These are phyloP conservation scores for Epichloe gansuensis DNA, from an alignment of 2,329 filamentous ascomycete genomes.

Conservation along the genomic window DNA sequence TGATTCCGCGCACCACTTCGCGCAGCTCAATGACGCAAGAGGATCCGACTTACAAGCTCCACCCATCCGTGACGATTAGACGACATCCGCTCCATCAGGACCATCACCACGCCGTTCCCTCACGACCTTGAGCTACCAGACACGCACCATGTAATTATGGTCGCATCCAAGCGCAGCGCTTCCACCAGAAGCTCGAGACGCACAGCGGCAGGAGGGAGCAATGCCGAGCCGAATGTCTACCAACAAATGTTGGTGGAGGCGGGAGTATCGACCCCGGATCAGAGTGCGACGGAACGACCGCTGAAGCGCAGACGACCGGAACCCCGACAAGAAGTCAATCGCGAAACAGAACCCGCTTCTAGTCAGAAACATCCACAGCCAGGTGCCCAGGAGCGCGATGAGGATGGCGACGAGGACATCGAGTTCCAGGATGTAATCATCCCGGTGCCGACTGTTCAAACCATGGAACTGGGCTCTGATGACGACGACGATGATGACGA, in stretches of 20 bases:
- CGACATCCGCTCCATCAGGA: background rate
- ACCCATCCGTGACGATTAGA: conserved; percentile 1
- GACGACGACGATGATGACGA: conserved; percentile 30
- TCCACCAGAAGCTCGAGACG: conserved; percentile 13
- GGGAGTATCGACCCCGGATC: conserved; percentile 22
- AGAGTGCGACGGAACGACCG: conserved; percentile 25
- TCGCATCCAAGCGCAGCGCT: conserved; percentile 17
- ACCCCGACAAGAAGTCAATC: background rate
- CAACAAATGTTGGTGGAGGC: conserved; percentile 37
- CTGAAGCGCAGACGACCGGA: conserved; percentile 25
- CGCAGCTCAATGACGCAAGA: conserved; percentile 11
- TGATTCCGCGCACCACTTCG: conserved; percentile 10
- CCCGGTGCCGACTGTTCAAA: conserved; percentile 37
- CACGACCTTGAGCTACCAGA: background rate
- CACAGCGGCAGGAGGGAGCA: conserved; percentile 6
- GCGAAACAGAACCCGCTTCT: background rate
- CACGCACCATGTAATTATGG: conserved; percentile 16
- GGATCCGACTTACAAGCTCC: background rate
- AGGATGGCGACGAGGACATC: conserved; percentile 28
- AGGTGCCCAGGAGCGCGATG: background rate
- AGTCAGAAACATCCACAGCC: background rate
- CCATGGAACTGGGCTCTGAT: conserved; percentile 36
- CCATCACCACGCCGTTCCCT: background rate
- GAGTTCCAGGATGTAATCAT: conserved; percentile 40
- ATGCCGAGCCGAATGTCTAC: conserved; percentile 29